These are phyloP conservation scores for Geotrichum bryndzae DNA, from an alignment of 1,139 yeast genomes.

Conservation along the genomic window DNA sequence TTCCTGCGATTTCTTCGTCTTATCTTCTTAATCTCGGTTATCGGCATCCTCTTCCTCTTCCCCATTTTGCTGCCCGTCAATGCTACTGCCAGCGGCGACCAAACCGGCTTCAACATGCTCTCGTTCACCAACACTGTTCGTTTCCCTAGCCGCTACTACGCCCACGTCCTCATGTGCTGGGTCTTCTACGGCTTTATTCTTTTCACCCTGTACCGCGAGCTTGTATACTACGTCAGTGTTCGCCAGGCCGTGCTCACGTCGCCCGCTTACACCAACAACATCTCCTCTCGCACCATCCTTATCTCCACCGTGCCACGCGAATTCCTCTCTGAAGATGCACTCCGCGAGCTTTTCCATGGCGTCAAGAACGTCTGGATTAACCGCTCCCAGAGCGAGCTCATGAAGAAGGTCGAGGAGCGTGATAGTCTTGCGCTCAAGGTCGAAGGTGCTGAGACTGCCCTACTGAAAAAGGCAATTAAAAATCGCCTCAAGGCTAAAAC, in stretches of 20 bases:
- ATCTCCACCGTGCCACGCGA: constrained; percentile 75
- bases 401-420: constrained; percentile 54
- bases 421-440: constrained; percentile 53
- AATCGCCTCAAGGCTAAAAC: constrained; percentile 51
- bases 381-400: constrained; percentile 58
- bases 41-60: constrained; percentile 63
- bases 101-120: constrained; percentile 65
- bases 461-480: constrained; percentile 57
- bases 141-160: constrained; percentile 63
- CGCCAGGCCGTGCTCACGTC: constrained; percentile 78
- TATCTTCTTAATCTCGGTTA: constrained; percentile 50
- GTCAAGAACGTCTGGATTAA: constrained; percentile 70
- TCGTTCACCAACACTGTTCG: constrained; percentile 67
- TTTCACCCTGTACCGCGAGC: constrained; percentile 72
- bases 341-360: constrained; percentile 58
- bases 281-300: constrained; percentile 73
- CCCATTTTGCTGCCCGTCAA: constrained; percentile 84
- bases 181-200: constrained; percentile 62
- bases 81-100: constrained; percentile 58
- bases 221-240: constrained; percentile 70
- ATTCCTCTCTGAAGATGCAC: constrained; percentile 54
- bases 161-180: constrained; percentile 83
- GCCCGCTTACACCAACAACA: constrained; percentile 65
- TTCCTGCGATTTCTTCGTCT: constrained; percentile 71
- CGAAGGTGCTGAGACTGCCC: constrained; percentile 65